Base-by-base conservation (phyloP, 176 grass and related monocot species). In the Metroxylon sagu region DNA sequence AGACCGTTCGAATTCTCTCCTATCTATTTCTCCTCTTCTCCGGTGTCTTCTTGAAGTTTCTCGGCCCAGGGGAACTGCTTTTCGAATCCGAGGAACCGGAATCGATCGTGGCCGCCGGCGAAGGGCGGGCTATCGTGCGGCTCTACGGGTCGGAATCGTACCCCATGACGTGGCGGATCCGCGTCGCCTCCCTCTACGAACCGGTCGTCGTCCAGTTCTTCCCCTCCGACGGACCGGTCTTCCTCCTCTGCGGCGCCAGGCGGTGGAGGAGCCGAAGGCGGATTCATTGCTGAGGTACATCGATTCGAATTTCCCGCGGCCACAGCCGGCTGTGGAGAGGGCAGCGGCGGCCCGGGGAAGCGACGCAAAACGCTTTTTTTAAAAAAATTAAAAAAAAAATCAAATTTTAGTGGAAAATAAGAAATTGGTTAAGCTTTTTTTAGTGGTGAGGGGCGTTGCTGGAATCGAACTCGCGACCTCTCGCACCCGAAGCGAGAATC, bases 401-500 rank as follows among this genome's bases (percentile, higher is more conserved):
- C n/a, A n/a, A n/a, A n/a, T n/a, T n/a, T n/a, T n/a, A n/a, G n/a
- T n/a, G n/a, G n/a, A n/a, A n/a, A n/a, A n/a, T n/a, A n/a, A n/a
- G n/a, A n/a, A n/a, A n/a, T n/a, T n/a, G n/a, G n/a, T n/a, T n/a
- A n/a, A n/a, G n/a, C n/a, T n/a, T n/a, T n/a, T n/a, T n/a, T n/a
- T n/a, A n/a, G n/a, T n/a, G n/a, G n/a, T n/a, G n/a, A 8, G 35
- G 35, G 35, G 35, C 35, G 35, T 39, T 39, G 35, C 35, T 6
- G 12, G 35, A 39, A 39, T 39, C 35, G 35, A 89, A 95, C 90
- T 86, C 83, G 49, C 74, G 66, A 84, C 85, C 90, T 95, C 90
- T 86, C 83, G 65, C 83, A 86, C 77, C 77, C 85, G 80, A 95
- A 89, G 90, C 85, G 86, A 95, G 90, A 89, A 89, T 89, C 85